These are phyloP conservation scores for Wickerhamiella spandovensis DNA, from an alignment of 805 yeast genomes.

Conservation along the genomic window DNA sequence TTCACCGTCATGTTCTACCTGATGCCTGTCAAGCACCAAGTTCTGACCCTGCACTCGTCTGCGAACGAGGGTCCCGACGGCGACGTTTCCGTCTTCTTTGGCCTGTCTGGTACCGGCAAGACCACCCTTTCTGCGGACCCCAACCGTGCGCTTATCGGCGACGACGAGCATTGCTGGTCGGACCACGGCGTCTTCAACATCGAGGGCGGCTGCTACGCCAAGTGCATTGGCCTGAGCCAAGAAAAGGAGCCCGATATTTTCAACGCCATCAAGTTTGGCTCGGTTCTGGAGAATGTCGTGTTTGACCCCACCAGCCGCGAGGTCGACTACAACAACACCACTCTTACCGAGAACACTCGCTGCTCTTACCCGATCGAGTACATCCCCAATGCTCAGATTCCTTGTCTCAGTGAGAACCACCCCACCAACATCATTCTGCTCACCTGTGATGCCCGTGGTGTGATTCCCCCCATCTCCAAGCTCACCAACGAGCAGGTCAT, in stretches of 20 bases:
- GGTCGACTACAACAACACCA: slow-evolving; percentile 71
- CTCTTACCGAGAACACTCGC: slow-evolving; percentile 93
- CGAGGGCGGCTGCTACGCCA: slow-evolving; percentile 99
- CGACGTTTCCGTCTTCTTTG: slow-evolving; percentile 92
- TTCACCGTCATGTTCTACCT: slow-evolving; percentile 97
- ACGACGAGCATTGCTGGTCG: slow-evolving; percentile 99
- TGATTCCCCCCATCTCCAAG: slow-evolving; percentile 91
- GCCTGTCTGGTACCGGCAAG: slow-evolving; percentile 96
- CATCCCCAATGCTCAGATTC: slow-evolving; percentile 92
- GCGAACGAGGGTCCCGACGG: slow-evolving; percentile 79
- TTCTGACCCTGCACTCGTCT: slow-evolving; percentile 88
- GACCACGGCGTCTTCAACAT: slow-evolving; percentile 97
- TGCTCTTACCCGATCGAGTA: slow-evolving; percentile 97
- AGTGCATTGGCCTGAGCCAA: slow-evolving; percentile 75
- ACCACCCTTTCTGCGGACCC: slow-evolving; percentile 96
- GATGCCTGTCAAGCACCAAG: slow-evolving; percentile 88
- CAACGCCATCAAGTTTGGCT: slow-evolving; percentile 87
- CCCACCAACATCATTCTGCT: slow-evolving; percentile 85
- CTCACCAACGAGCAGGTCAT: slow-evolving; percentile 90
- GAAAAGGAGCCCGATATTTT: slow-evolving; percentile 97
- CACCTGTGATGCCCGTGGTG: slow-evolving; percentile 98
- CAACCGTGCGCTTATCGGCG: slow-evolving; percentile 85
- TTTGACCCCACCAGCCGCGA: slow-evolving; percentile 66
- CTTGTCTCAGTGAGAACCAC: slow-evolving; percentile 80
- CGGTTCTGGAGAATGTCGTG: slow-evolving; percentile 85